Percentiles rank a stretch among this genome's conserved stretches.
Evolutionary conservation across 2,329 filamentous ascomycete species (phyloP).

Genomic region (Sporothrix curviconia): DNA sequence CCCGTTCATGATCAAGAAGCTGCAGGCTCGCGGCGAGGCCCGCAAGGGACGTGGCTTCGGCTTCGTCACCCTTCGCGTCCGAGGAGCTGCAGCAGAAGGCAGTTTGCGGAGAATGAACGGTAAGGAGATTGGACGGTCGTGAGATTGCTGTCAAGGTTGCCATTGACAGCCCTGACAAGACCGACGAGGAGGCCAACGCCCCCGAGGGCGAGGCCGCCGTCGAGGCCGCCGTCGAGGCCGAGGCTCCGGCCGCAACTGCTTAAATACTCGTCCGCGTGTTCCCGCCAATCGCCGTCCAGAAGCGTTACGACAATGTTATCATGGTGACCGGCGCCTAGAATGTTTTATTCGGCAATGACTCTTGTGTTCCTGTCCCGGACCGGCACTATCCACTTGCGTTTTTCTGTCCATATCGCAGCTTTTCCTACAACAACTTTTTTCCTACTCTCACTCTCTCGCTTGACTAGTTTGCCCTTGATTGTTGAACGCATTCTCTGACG

Average conservation of each 20-base stretch:
- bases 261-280: constrained; percentile 20
- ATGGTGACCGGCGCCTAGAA: constrained; percentile 12
- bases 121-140: constrained; percentile 96
- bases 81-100: constrained; percentile 98
- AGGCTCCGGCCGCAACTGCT: constrained; percentile 26
- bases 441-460: neutral
- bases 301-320: constrained; percentile 8
- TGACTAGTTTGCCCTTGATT: constrained; percentile 2
- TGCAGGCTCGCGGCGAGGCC: constrained; percentile 93
- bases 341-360: constrained; percentile 5
- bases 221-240: constrained; percentile 31
- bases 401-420: constrained; percentile 6
- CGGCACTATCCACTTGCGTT: constrained; percentile 5
- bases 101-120: constrained; percentile 96
- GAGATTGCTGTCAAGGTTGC: constrained; percentile 99
- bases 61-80: constrained; percentile 89
- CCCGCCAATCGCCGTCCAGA: constrained; percentile 5
- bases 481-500: constrained; percentile 1
- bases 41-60: constrained; percentile 99
- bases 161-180: constrained; percentile 98
- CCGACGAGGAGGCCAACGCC: constrained; percentile 70
- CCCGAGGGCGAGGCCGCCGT: constrained; percentile 38
- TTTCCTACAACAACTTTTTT: constrained; percentile 4
- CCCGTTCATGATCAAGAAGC: constrained; percentile 99
- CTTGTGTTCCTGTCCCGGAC: neutral